Evolutionary conservation across 768 basidiomycete species (phyloP).

Genomic region (Punctularia strigosozonata): DNA sequence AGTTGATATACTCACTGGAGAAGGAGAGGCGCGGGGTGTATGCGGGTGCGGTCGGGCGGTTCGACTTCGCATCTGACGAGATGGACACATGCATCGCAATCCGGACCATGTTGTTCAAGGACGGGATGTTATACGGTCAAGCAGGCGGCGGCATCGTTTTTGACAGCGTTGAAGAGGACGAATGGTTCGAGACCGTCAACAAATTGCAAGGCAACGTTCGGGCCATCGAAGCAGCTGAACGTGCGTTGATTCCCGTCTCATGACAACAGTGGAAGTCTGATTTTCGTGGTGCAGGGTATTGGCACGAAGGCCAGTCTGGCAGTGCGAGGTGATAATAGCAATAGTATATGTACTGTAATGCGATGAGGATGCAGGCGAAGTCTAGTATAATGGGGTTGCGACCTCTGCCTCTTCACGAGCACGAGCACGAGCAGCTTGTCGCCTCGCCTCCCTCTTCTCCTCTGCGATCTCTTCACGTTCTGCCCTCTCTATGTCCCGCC

Average conservation of each 20-base stretch:
- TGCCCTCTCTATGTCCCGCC: too few species aligned
- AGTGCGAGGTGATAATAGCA: slow-evolving; percentile 11
- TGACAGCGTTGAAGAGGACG: slow-evolving; percentile 96
- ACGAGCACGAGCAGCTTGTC: too few species aligned
- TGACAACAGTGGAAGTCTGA: not conserved
- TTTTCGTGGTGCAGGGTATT: slow-evolving; percentile 38
- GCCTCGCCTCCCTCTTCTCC: slow-evolving; percentile 15
- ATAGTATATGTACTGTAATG: slow-evolving; percentile 1
- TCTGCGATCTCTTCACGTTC: too few species aligned
- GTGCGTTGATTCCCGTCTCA: slow-evolving; percentile 35
- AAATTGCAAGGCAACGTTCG: slow-evolving; percentile 82
- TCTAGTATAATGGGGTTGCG: too few species aligned
- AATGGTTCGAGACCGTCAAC: slow-evolving; percentile 92
- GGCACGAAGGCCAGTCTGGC: slow-evolving; percentile 47
- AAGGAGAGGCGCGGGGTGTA: slow-evolving; percentile 88
- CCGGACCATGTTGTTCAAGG: slow-evolving; percentile 94
- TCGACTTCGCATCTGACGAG: slow-evolving; percentile 87
- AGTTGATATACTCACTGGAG: slow-evolving; percentile 80
- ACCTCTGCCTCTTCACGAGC: too few species aligned
- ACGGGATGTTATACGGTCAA: slow-evolving; percentile 84
- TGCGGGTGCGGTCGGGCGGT: slow-evolving; percentile 95
- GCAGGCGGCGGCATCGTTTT: slow-evolving; percentile 97
- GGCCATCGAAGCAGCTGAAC: slow-evolving; percentile 79
- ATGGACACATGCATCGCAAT: slow-evolving; percentile 99
- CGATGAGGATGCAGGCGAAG: too few species aligned